Evolutionary conservation across 768 basidiomycete genomes (phyloP).

Genomic region (Xerocomellus dryophilus): DNA sequence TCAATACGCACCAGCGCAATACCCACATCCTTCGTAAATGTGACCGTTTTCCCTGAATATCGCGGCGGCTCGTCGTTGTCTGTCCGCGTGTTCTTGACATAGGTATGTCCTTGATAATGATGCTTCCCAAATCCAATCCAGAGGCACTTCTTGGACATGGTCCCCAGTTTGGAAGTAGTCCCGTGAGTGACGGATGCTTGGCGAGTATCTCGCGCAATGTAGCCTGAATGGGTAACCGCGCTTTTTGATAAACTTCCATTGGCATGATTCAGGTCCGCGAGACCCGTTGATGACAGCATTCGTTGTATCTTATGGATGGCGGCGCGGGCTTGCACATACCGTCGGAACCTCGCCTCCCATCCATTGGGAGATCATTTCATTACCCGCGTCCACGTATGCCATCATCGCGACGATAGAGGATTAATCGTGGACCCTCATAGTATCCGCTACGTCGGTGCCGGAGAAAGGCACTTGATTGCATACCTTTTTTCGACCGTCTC

Average conservation of each 20-base stretch:
- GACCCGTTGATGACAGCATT: not conserved
- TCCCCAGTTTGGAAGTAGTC: not conserved
- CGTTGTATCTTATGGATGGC: not conserved
- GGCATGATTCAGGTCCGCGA: not conserved
- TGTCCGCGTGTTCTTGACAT: not conserved
- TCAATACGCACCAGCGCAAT: slow-evolving; percentile 15
- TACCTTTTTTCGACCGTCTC: not conserved
- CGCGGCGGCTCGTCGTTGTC: not conserved
- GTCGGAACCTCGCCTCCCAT: not conserved
- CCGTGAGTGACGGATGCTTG: not conserved
- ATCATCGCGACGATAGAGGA: not conserved
- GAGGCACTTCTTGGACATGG: not conserved
- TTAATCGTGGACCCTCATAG: not conserved
- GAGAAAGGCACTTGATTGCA: not conserved
- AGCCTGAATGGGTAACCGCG: not conserved
- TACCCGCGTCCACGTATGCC: not conserved
- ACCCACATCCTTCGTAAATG: slow-evolving; percentile 15
- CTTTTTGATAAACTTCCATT: not conserved
- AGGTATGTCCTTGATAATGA: not conserved
- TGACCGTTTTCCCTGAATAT: not conserved
- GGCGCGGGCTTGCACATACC: not conserved
- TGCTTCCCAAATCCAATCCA: not conserved
- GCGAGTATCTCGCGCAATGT: not conserved
- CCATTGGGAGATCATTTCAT: not conserved
- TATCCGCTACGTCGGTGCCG: not conserved